Base-by-base conservation (phyloP, 352 stramenopile species). In the Lagenidium giganteum region DNA sequence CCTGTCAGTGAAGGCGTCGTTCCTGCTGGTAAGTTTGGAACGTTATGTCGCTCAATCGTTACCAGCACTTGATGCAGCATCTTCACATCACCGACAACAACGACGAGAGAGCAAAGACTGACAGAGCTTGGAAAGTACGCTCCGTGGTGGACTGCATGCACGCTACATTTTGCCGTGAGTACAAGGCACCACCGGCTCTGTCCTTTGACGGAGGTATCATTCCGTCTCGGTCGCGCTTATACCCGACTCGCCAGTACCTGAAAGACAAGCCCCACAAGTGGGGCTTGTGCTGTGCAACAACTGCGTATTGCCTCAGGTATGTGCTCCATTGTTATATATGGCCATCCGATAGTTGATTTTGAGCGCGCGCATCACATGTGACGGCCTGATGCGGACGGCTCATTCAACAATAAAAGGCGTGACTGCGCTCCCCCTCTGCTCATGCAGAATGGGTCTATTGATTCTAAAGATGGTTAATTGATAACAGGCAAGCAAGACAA, bases 191-290 rank as follows among this genome's bases (percentile, higher is more conserved):
- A 8, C 31, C 2, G 4, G n/a, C 42, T 1, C 20, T 55, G 8
- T 26, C 45, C 5, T 55, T 61, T 27, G 51, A 61, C 27, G 51
- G 51, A 34, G 39, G 7, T 6, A 54, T 54, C 21, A 16, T 61
- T 4, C 51, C 37, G 0, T 44, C 44, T 2, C 30, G 31, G 7
- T 40, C 25, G 1, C 4, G 8, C 1, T 51, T 34, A 26, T 54
- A 47, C 16, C 9, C 11, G 5, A 60, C 41, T 25, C 25, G 28
- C 0, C 3, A 21, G n/a, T 54, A 43, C 12, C 34, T 47, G 25
- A 60, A 54, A 23, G 38, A 54, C 23, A 47, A 55, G 31, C 47
- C 47, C 30, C 38, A 48, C 31, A 55, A 55, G 25, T 55, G 38
- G 30, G 47, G 40, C 5, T 45, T 9, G 17, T 55, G 45, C 35